Base-by-base conservation (phyloP, 2,329 filamentous ascomycete species). In the Septoria petroselini region DNA sequence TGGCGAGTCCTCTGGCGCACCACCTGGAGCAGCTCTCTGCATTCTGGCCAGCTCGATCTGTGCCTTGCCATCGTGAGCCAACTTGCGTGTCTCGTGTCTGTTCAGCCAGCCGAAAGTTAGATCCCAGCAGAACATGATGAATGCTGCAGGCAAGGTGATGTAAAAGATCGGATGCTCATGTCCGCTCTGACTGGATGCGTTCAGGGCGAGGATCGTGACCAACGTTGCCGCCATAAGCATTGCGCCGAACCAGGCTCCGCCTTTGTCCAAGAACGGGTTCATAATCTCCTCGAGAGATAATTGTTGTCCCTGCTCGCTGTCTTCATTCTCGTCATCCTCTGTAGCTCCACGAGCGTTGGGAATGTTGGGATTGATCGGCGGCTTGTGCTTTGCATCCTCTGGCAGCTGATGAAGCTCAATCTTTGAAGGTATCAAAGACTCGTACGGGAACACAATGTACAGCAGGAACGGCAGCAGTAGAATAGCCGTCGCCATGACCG, bases 321-420 rank as follows among this genome's bases (percentile, higher is more conserved):
- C 76, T 6, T 75, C 69, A 23, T 75, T 70, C n/a, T 68, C 64
- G 7, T 72, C 70, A 6, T 79, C 77, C 42, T 78, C 71, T 37
- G 80, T 77, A 6, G 78, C 76, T 0, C 74, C 72, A 53, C 81
- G 73, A 1, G 80, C 79, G 48, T 82, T 71, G 0, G 84, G 85
- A 41, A 88, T 88, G 53, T 88, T 88, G 0, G 85, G 85, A 46
- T 88, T 88, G 5, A 86, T 76, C 0, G 85, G 84, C 15, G 76
- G 75, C 53, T 73, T 78, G 1, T 65, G 68, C 57, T 70, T 78
- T 4, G 72, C 73, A 48, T 81, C 80, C 4, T 79, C 76, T 0
- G 83, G 76, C 0, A 88, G 74, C 52, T 84, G 77, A 57, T 87
- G 82, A 75, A 87, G 84, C 58, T 81, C 74, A 60, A 89, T 88